Percentiles rank a stretch among this genome's conserved stretches.
phyloP scores from a whole-genome alignment of 192 early-diverging fungal genomes.

The Dissophora ornata region DNA sequence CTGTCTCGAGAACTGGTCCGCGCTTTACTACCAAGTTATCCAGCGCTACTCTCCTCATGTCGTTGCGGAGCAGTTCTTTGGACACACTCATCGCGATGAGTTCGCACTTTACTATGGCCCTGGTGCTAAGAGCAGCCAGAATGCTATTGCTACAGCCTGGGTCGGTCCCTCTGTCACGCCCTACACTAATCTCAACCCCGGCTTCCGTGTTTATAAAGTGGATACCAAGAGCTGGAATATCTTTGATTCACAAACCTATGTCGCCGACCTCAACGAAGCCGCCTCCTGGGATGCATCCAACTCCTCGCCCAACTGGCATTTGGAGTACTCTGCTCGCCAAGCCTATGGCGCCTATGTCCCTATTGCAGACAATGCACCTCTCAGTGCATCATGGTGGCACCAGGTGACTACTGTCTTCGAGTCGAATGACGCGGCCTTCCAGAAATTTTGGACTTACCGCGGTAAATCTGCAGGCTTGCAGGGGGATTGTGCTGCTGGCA shows the following conservation, averaged over 20 bases:
- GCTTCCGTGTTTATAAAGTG: slow-evolving; percentile 67
- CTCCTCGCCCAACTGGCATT: slow-evolving; percentile 60
- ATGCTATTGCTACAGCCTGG: slow-evolving; percentile 61
- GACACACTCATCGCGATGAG: slow-evolving; percentile 66
- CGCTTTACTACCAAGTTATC: slow-evolving; percentile 65
- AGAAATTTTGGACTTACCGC: slow-evolving; percentile 57
- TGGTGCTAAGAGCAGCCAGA: slow-evolving; percentile 37
- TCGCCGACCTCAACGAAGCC: slow-evolving; percentile 59
- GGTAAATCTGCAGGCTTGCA: slow-evolving; percentile 43
- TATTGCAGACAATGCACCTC: slow-evolving; percentile 30
- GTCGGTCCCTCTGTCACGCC: slow-evolving; percentile 66
- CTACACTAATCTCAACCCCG: slow-evolving; percentile 63
- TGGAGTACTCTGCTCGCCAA: slow-evolving; percentile 63
- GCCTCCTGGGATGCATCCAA: slow-evolving; percentile 50
- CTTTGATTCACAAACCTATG: slow-evolving; percentile 64
- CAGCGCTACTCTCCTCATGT: slow-evolving; percentile 66
- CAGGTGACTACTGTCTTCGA: slow-evolving; percentile 62
- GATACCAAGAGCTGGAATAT: slow-evolving; percentile 65
- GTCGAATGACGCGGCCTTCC: slow-evolving; percentile 40
- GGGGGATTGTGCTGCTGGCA: slow-evolving; percentile 23
- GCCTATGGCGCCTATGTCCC: slow-evolving; percentile 49
- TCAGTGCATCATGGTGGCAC: slow-evolving; percentile 65
- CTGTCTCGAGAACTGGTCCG: slow-evolving; percentile 65
- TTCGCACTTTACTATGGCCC: slow-evolving; percentile 62
- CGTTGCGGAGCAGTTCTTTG: slow-evolving; percentile 69